Percentiles rank a stretch among this genome's conserved stretches.
Conservation (phyloP, 2,329 filamentous ascomycete species). For the Rhexocercosporidium sp. region DNA sequence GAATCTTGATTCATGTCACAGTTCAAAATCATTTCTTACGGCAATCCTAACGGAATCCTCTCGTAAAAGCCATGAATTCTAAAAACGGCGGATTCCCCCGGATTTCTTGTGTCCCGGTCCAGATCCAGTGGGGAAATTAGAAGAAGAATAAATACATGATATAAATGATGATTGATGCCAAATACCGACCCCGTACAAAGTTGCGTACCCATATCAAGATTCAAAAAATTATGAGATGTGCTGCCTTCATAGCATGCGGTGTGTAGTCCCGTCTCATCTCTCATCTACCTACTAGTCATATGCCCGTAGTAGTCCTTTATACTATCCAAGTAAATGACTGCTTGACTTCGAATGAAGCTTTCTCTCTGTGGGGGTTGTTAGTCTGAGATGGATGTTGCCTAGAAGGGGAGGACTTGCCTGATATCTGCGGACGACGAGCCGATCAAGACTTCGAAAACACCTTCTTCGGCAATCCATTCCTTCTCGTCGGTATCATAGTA, state of each 20-base stretch:
- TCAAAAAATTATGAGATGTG: neutral
- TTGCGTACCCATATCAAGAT: neutral
- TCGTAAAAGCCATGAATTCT: slow-evolving; percentile 12
- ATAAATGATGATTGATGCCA: slow-evolving; percentile 16
- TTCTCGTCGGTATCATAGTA: slow-evolving; percentile 66
- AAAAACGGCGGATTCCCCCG: neutral
- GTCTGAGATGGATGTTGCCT: neutral
- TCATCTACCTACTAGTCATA: neutral
- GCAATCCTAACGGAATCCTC: neutral
- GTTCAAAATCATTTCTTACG: neutral
- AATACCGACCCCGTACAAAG: neutral
- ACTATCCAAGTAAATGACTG: slow-evolving; percentile 68
- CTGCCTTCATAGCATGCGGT: neutral
- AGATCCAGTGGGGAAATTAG: slow-evolving; percentile 9
- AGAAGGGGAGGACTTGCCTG: slow-evolving; percentile 51
- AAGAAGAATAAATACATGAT: slow-evolving; percentile 22
- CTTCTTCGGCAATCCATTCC: slow-evolving; percentile 71
- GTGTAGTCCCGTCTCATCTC: neutral
- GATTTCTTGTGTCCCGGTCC: neutral
- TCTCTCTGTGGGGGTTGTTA: slow-evolving; percentile 47
- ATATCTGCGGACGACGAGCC: slow-evolving; percentile 68
- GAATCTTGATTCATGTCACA: neutral
- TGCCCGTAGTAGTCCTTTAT: slow-evolving; percentile 17
- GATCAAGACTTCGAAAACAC: slow-evolving; percentile 63
- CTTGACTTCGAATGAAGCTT: slow-evolving; percentile 60